phyloP scores from a whole-genome alignment of 2,329 filamentous ascomycete species.

The Arachnomyces sp. region DNA sequence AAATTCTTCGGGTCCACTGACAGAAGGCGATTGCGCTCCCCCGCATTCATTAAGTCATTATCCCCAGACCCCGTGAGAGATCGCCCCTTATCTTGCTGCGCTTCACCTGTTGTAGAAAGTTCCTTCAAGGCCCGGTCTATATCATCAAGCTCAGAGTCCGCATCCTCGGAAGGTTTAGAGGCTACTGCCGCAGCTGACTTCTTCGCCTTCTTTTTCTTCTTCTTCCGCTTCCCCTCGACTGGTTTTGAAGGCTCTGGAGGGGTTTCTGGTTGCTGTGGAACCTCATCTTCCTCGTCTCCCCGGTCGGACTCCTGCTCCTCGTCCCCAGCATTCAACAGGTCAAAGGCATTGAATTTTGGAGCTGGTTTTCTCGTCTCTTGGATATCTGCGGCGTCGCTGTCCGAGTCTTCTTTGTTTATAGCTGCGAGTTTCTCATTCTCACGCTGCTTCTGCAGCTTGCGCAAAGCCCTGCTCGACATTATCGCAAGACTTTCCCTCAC shows the following conservation, averaged over 20 bases:
- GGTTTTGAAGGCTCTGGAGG: too few relatives aligned
- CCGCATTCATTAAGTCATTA: constrained; percentile 27
- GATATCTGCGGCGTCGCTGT: constrained; percentile 33
- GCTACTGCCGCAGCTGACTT: constrained; percentile 20
- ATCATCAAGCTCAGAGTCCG: constrained; percentile 45
- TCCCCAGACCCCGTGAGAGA: constrained; percentile 4
- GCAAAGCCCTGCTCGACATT: constrained; percentile 60
- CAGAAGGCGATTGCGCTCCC: constrained; percentile 46
- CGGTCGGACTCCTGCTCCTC: constrained; percentile 30
- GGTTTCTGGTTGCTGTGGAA: constrained; percentile 5
- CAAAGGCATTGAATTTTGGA: constrained; percentile 46
- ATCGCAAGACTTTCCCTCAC: constrained; percentile 5
- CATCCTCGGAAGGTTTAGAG: constrained; percentile 2
- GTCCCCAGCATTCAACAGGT: constrained; percentile 42
- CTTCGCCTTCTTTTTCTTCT: constrained; percentile 46
- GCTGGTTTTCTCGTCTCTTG: constrained; percentile 25
- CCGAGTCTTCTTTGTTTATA: constrained; percentile 30
- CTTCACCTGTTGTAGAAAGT: constrained; percentile 39
- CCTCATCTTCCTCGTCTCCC: constrained; percentile 23
- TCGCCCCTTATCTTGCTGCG: too few relatives aligned
- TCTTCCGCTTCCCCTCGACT: constrained; percentile 42
- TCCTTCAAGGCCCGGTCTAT: constrained; percentile 58
- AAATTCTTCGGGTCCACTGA: constrained; percentile 63
- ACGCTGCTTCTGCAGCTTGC: constrained; percentile 54
- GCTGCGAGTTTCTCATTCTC: constrained; percentile 43